Base-by-base conservation (phyloP, 257 asterid genomes). In the Solanum rostratum region DNA sequence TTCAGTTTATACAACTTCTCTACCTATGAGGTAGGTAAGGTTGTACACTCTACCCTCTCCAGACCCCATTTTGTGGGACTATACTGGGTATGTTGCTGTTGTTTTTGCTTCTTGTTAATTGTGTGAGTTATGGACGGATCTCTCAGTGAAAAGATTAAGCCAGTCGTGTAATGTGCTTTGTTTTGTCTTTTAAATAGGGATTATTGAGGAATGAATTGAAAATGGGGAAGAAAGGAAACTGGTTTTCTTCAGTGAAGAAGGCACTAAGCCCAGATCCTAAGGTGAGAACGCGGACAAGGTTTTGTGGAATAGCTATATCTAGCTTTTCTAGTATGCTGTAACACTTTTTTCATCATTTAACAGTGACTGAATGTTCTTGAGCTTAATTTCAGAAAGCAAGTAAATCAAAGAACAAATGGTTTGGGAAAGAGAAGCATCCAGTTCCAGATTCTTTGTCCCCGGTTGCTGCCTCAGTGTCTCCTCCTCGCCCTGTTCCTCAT, bases 241-340 rank as follows among this genome's bases (percentile, higher is more conserved):
- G 99, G 99, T 91, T 96, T 84, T 91, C 97, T 81, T 92, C 98
- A 0, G 93, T 96, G 43, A 96, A 93, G 91, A 95, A 93, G 90
- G 99, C 90, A 87, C 90, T 96, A 79, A 95, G 95, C 90, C 97
- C 98, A 29, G 88, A 89, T 85, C 89, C 95, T 45, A 92, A 92
- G 91, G 90, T 74, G 39, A 49, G 73, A 91, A 89, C 83, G 89
- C 84, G 83, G 76, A 87, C 74, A 88, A 90, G 93, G 94, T 93
- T 83, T 81, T 85, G 71, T 55, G 65, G 83, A 69, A 68, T 49
- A 68, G 55, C 81, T 55, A 55, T 84, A 27, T 76, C 16, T 27
- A 27, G 18, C 14, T 50, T 49, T 49, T 76, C n/a, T 15, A 49
- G 63, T 45, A 73, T 73, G 39, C 33, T 14, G 41, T 14, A 45